Conservation (phyloP, 2,329 filamentous ascomycete genomes). For the Arachnomyces sp. region DNA sequence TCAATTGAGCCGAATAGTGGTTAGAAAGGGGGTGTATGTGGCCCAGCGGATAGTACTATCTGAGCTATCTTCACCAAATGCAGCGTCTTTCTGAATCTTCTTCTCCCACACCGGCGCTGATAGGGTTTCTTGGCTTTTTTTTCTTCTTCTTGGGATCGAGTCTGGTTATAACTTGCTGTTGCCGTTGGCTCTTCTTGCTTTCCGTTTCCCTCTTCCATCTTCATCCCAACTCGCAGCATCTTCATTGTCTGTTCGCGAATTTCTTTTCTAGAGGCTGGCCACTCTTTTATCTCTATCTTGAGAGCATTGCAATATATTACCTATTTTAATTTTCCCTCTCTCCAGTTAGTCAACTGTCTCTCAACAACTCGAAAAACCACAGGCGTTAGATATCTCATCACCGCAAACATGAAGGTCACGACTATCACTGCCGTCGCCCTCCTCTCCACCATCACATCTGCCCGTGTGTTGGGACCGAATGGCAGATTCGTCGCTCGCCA, state of each 20-base stretch:
- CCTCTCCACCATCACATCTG: slow-evolving; percentile 2
- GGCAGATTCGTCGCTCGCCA: slow-evolving; percentile 1
- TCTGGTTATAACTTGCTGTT: too few relatives aligned
- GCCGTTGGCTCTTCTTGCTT: neutral
- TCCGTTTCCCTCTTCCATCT: neutral
- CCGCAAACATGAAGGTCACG: slow-evolving; percentile 1
- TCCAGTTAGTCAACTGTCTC: too few relatives aligned
- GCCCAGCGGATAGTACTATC: too few relatives aligned
- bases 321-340: neutral
- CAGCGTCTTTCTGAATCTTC: too few relatives aligned
- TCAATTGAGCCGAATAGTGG: too few relatives aligned
- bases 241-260: neutral
- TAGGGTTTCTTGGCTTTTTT: too few relatives aligned
- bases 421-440: neutral
- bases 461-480: neutral
- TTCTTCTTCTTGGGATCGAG: too few relatives aligned
- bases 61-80: too few relatives aligned
- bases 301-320: neutral
- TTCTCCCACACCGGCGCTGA: too few relatives aligned
- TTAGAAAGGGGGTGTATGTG: too few relatives aligned
- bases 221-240: neutral
- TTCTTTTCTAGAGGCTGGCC: slow-evolving; percentile 6
- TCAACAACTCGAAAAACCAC: too few relatives aligned
- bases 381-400: neutral
- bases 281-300: slow-evolving; percentile 1